Evolutionary conservation across 306 rosid genomes (phyloP).

Genomic region (Vachellia pachyceras): DNA sequence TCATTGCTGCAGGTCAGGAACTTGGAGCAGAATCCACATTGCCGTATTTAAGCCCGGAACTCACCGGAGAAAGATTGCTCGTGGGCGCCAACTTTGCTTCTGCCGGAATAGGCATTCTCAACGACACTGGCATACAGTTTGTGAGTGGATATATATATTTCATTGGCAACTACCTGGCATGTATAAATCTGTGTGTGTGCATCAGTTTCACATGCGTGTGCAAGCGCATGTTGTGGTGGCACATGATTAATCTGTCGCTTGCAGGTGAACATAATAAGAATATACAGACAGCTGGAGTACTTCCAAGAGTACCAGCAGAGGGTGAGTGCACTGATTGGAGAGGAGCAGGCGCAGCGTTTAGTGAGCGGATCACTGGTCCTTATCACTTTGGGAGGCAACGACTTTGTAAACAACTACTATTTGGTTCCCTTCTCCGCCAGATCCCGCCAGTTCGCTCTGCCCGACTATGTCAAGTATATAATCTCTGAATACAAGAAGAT

Average conservation of each 20-base stretch:
- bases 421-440: constrained; percentile 78
- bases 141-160: constrained; percentile 38
- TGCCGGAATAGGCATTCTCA: constrained; percentile 91
- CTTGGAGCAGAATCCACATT: constrained; percentile 68
- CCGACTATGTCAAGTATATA: constrained; percentile 60
- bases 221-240: background rate
- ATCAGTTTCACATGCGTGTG: no score
- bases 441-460: constrained; percentile 70
- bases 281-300: constrained; percentile 57
- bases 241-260: background rate
- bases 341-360: constrained; percentile 32
- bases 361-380: constrained; percentile 64
- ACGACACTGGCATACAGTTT: constrained; percentile 88
- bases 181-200: no score
- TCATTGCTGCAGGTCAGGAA: constrained; percentile 49
- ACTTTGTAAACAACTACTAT: constrained; percentile 86
- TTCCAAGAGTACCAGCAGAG: constrained; percentile 66
- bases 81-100: constrained; percentile 95
- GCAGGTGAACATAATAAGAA: constrained; percentile 77
- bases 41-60: constrained; percentile 75
- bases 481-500: constrained; percentile 68
- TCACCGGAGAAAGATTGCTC: constrained; percentile 59
- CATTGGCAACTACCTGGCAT: no score
- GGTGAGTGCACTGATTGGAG: constrained; percentile 61
- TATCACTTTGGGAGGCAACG: constrained; percentile 82